Conservation (phyloP, 2,329 filamentous ascomycete species). For the Talaromyces amestolkiae region DNA sequence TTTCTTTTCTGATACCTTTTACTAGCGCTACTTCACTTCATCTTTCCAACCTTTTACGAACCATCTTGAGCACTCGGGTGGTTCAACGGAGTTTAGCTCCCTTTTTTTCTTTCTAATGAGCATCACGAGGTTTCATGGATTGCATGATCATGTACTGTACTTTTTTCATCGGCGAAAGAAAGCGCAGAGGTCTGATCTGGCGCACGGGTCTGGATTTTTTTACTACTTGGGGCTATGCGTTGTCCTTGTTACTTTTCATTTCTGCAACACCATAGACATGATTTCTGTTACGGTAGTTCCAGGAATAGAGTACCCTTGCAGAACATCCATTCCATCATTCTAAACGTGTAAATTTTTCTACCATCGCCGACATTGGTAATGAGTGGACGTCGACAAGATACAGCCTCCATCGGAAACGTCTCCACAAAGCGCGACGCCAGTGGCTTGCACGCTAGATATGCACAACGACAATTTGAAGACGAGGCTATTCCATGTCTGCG, state of each 20-base stretch:
- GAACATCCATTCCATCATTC: background rate
- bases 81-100: conserved; percentile 10
- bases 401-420: background rate
- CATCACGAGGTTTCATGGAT: conserved; percentile 20
- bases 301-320: conserved; percentile 13
- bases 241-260: background rate
- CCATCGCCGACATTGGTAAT: background rate
- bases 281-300: conserved; percentile 10
- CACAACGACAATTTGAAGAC: conserved; percentile 2
- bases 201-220: conserved; percentile 17
- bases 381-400: background rate
- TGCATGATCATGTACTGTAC: conserved; percentile 21
- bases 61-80: background rate
- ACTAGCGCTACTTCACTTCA: conserved; percentile 10
- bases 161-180: conserved; percentile 10
- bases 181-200: conserved; percentile 16
- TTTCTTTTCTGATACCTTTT: conserved; percentile 1
- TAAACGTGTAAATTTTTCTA: background rate
- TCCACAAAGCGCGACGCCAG: background rate
- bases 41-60: background rate
- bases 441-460: conserved; percentile 7
- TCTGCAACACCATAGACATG: conserved; percentile 11
- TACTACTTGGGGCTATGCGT: background rate
- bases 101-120: conserved; percentile 6
- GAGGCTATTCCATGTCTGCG: background rate